Base-by-base conservation (phyloP, 768 basidiomycete genomes). In the Dioszegia aurantiaca region DNA sequence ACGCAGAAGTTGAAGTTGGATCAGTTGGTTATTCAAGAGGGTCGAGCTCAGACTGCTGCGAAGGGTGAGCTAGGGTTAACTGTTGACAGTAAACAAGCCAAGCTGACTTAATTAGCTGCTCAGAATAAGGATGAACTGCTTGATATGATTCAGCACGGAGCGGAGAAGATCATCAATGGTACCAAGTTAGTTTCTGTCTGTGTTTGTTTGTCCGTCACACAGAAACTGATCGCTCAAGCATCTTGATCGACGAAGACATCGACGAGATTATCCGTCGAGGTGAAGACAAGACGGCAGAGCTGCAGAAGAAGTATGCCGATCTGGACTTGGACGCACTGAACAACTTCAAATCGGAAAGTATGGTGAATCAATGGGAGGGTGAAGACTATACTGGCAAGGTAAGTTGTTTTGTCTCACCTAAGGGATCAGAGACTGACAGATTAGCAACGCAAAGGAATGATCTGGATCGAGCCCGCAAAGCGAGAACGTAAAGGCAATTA, bases 101-200 rank as follows among this genome's bases (percentile, higher is more conserved):
- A 46, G 55, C 43, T 60, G 51, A 55, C 33, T 14, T 33, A 4
- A 6, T 2, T 36, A 48, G n/a, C 67, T 87, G 92, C 89, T 53
- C 87, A 89, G 75, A 78, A 77, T 64, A 98, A 98, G 79, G 95
- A 98, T 46, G 95, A 98, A 58, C 81, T 99, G 14, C 79, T 98
- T 33, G 93, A 98, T 72, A 99, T 98, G 91, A 98, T 99, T 59
- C 87, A 92, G 5, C 91, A 94, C 69, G 94, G 95, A 19, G 94
- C 92, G 0, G 94, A 98, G 75, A 88, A 90, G 77, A 97, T 99
- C 56, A 92, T 98, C 75, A 94, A 87, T 70, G 80, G 85, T 3
- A 86, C 88, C 14, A 84, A 85, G 89, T 90, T 17, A 71, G 76
- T n/a, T 60, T 63, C 21, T 51, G 8, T 31, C 47, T 36, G 56